Conservation (phyloP, 225 moss, liverwort and hornwort genomes). For the Pseudoscleropodium purum region DNA sequence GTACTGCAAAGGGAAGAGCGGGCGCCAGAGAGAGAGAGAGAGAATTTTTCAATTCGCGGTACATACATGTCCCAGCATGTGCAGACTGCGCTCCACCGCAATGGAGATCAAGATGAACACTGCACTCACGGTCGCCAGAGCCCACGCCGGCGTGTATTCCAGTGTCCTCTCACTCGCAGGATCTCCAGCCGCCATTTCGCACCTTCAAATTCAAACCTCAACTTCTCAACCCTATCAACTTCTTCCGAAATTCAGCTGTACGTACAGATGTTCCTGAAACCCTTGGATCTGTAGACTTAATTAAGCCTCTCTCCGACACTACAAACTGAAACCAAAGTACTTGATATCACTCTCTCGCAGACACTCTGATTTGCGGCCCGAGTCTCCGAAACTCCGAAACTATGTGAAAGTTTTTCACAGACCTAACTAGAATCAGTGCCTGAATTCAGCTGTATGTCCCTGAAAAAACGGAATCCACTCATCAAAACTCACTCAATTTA, state of each 20-base stretch:
- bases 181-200: background rate
- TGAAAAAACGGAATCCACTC: background rate
- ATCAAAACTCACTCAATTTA: background rate
- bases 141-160: slow-evolving; percentile 36
- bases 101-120: slow-evolving; percentile 21
- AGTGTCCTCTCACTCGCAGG: slow-evolving; percentile 13
- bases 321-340: background rate
- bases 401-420: background rate
- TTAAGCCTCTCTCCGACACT: background rate
- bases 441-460: background rate
- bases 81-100: slow-evolving; percentile 24
- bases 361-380: background rate
- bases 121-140: slow-evolving; percentile 25
- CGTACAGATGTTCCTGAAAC: background rate
- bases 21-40: background rate
- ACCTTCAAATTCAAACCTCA: background rate
- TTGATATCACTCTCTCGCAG: background rate
- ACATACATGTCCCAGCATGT: slow-evolving; percentile 23
- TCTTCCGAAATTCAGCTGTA: background rate
- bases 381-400: background rate
- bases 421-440: background rate
- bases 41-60: background rate
- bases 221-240: no score
- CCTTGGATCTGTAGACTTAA: background rate
- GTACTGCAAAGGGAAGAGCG: background rate